phyloP scores from a whole-genome alignment of 305 asterid genomes.

The Rubia peregrina region DNA sequence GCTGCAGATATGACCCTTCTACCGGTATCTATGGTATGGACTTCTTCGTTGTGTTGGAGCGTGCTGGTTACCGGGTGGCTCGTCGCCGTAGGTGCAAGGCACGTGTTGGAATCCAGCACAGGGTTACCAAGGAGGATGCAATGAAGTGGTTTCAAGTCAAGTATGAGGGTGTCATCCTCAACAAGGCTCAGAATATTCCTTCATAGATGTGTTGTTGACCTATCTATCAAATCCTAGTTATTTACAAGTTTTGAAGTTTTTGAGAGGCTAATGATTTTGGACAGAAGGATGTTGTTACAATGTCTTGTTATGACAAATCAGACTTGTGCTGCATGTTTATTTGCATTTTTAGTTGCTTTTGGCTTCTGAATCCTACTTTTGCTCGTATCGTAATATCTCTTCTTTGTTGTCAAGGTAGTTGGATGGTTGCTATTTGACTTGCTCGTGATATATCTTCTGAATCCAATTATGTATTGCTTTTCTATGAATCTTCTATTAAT shows the following conservation, averaged over 20 bases:
- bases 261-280: neutral
- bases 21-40: slow-evolving; percentile 98
- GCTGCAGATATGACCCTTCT: slow-evolving; percentile 93
- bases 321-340: no score
- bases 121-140: slow-evolving; percentile 88
- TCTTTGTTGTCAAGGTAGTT: no score
- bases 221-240: no score
- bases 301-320: no score
- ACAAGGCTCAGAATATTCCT: slow-evolving; percentile 67
- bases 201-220: neutral
- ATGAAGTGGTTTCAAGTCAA: slow-evolving; percentile 98
- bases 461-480: no score
- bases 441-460: no score
- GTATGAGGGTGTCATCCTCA: slow-evolving; percentile 87
- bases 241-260: no score
- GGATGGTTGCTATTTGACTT: no score
- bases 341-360: no score
- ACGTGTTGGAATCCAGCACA: slow-evolving; percentile 83
- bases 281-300: neutral
- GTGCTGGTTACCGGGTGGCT: slow-evolving; percentile 91
- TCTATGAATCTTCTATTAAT: no score
- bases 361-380: no score
- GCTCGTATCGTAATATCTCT: no score
- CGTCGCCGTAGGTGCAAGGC: slow-evolving; percentile 97
- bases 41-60: slow-evolving; percentile 81